Evolutionary conservation across 345 rosid species (phyloP).

Genomic region (Fremontodendron californicum): DNA sequence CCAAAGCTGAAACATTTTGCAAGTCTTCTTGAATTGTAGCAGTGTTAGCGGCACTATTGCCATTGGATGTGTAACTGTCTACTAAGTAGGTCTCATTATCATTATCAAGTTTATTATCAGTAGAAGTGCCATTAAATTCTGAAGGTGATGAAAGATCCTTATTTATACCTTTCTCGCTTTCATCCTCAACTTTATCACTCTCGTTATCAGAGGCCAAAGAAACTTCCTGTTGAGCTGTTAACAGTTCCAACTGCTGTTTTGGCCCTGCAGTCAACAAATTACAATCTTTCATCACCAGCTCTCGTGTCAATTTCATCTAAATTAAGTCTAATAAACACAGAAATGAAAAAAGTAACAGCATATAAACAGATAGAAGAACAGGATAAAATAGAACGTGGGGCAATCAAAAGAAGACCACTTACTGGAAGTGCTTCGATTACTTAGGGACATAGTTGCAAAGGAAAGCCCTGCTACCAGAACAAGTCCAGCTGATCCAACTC

Average conservation of each 20-base stretch:
- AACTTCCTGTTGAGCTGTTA: conserved; percentile 61
- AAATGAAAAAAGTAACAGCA: not conserved
- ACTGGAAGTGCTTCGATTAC: conserved; percentile 52
- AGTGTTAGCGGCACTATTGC: conserved; percentile 23
- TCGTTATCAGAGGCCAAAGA: conserved; percentile 35
- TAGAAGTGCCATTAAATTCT: conserved; percentile 34
- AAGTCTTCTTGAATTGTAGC: conserved; percentile 29
- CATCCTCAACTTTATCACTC: conserved; percentile 31
- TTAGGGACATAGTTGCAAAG: conserved; percentile 56
- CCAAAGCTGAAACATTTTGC: conserved; percentile 30
- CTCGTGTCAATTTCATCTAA: not conserved
- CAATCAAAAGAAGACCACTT: conserved; percentile 27
- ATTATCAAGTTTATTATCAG: conserved; percentile 29
- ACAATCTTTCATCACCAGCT: not conserved
- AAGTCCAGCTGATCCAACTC: conserved; percentile 69
- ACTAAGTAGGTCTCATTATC: conserved; percentile 24
- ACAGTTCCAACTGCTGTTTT: conserved; percentile 60
- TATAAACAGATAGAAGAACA: not conserved
- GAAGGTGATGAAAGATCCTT: conserved; percentile 29
- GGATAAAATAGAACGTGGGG: not conserved
- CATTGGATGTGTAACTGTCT: conserved; percentile 21
- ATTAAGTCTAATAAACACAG: not conserved
- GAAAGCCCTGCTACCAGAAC: conserved; percentile 53
- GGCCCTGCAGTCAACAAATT: conserved; percentile 38
- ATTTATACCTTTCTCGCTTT: conserved; percentile 28